Base-by-base conservation (phyloP, 2,329 filamentous ascomycete genomes). In the Neurospora crassa region DNA sequence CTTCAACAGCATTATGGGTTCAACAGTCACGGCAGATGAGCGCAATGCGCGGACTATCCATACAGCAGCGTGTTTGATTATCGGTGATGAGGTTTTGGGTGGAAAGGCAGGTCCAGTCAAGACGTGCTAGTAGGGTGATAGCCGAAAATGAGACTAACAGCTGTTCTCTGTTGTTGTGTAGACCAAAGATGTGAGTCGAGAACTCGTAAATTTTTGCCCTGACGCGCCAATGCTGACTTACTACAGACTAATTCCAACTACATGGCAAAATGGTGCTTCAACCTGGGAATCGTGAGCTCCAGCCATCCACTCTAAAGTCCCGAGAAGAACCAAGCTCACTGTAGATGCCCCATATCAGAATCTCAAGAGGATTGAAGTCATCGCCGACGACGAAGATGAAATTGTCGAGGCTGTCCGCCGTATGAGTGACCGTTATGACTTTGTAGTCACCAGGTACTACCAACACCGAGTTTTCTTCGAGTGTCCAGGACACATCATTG, bases 61-160 rank as follows among this genome's bases (percentile, higher is more conserved):
- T 79, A 97, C 94, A 67, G 96, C 95, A 12, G 95, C 92, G 71
- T 97, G 93, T 80, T 83, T 98, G 74, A 94, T 99, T 72, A 98
- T 99, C 77, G 95, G 95, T n/a, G 95, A 98, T 82, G 95, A 97
- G 81, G 94, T 98, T 5, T 85, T 98, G 4, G 94, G 94, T 29
- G 95, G 96, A 77, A 98, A 98, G 91, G 94, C 93, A 80, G 74
- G 84, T 37, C 34, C 34, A 37, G 6, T 37, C 1, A 8, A 37
- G 8, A 37, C 34, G 5, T 37, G 34, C 34, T 37, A 37, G 34
- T 37, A 8, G 34, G 34, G 34, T 37, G 34, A 37, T 8, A 8
- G 43, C 7, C 10, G 20, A 41, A 34, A 11, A 68, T 3, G 53
- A 37, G 53, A 42, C 67, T 71, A 29, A 72, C 45, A 69, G 41